Conservation (phyloP, 768 basidiomycete genomes). For the Pisolithus sp. region DNA sequence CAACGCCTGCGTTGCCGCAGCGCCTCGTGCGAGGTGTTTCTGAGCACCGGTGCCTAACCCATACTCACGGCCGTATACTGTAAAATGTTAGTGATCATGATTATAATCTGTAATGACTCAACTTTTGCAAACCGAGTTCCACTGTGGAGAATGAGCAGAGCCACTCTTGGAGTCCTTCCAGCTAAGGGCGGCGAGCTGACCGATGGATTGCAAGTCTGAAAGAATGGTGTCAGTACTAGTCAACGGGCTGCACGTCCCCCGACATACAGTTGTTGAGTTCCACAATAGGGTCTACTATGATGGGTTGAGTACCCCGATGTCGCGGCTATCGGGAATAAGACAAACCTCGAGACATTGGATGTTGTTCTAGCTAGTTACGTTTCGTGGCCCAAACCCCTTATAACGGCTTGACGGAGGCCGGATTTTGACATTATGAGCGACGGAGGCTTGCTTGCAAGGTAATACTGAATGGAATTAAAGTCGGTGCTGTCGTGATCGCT, state of each 20-base stretch:
- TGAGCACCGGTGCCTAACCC: constrained; percentile 45
- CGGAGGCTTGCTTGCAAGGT: constrained; percentile 20
- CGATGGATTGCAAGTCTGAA: constrained; percentile 49
- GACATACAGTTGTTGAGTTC: constrained; percentile 38
- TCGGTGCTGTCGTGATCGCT: constrained; percentile 24
- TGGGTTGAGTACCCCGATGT: constrained; percentile 9
- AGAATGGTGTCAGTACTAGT: neutral
- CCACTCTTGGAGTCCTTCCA: constrained; percentile 49
- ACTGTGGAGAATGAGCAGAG: constrained; percentile 38
- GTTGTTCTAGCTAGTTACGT: constrained; percentile 11
- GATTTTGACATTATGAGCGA: constrained; percentile 16
- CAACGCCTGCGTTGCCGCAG: constrained; percentile 30
- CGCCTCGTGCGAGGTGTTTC: constrained; percentile 47
- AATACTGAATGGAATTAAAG: constrained; percentile 24
- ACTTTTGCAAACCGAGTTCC: constrained; percentile 62
- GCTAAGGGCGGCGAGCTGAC: constrained; percentile 38
- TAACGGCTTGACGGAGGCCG: constrained; percentile 17
- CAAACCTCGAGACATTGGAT: constrained; percentile 19
- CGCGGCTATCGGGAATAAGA: neutral
- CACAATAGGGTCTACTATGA: constrained; percentile 25
- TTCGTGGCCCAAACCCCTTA: constrained; percentile 19
- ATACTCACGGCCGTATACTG: constrained; percentile 47
- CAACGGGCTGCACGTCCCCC: neutral
- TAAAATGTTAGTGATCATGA: constrained; percentile 8
- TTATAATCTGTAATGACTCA: constrained; percentile 7